phyloP scores from a whole-genome alignment of 2,329 filamentous ascomycete species.

The Aspergillus fijiensis region DNA sequence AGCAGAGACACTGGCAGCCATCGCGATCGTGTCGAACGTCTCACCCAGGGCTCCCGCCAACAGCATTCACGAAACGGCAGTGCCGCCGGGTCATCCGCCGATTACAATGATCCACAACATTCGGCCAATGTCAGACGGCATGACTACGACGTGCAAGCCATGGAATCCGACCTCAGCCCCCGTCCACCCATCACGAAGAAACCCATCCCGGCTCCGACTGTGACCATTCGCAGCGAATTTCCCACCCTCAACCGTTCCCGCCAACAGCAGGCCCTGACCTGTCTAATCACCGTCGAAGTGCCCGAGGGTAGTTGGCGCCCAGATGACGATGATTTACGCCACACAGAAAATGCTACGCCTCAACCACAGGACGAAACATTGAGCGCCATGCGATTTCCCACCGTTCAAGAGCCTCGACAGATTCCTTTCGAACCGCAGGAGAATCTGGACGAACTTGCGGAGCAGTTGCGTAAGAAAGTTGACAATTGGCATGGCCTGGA shows the following conservation, averaged over 20 bases:
- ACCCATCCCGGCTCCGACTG: conserved; percentile 82
- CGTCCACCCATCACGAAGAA: conserved; percentile 69
- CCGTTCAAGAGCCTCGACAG: conserved; percentile 54
- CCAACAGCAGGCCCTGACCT: conserved; percentile 92
- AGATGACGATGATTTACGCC: conserved; percentile 73
- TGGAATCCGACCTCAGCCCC: conserved; percentile 81
- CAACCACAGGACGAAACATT: conserved; percentile 52
- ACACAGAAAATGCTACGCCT: conserved; percentile 51
- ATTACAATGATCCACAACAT: conserved; percentile 75
- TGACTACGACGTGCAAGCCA: conserved; percentile 93
- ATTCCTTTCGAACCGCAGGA: conserved; percentile 74
- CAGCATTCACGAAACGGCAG: conserved; percentile 76
- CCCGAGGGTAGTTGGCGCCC: conserved; percentile 88
- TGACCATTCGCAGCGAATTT: conserved; percentile 96
- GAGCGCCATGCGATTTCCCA: conserved; percentile 51
- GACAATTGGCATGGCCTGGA: conserved; percentile 98
- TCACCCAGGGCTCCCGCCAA: conserved; percentile 40
- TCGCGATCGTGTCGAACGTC: conserved; percentile 48
- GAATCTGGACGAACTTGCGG: conserved; percentile 78
- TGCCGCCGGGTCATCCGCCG: conserved; percentile 69
- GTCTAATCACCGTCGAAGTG: conserved; percentile 89
- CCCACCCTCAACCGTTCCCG: conserved; percentile 88
- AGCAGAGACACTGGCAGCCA: conserved; percentile 44
- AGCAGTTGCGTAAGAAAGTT: conserved; percentile 79
- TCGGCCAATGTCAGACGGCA: conserved; percentile 69